phyloP scores from a whole-genome alignment of 306 rosid species.

The Vigna mungo region DNA sequence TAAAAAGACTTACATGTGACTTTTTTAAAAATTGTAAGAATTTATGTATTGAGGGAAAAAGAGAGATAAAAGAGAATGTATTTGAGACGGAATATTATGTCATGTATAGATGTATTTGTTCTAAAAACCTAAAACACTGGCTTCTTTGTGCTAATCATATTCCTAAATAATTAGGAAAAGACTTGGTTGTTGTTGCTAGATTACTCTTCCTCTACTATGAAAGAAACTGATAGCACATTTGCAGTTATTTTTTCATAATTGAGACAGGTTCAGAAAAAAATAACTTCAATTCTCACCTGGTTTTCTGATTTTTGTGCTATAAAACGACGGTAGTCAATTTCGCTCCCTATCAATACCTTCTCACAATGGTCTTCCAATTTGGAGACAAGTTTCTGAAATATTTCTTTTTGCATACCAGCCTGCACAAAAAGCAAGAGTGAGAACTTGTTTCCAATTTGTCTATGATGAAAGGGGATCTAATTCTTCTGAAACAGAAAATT shows the following conservation, averaged over 20 bases:
- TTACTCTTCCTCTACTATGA: constrained; percentile 6
- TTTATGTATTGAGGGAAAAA: background rate
- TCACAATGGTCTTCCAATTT: constrained; percentile 82
- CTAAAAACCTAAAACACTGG: background rate
- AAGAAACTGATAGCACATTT: constrained; percentile 9
- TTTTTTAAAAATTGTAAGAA: background rate
- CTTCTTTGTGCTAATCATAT: background rate
- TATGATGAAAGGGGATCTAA: background rate
- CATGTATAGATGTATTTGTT: background rate
- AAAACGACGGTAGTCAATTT: constrained; percentile 90
- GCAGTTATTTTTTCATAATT: constrained; percentile 16
- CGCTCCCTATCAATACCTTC: constrained; percentile 77
- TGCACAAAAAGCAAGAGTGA: constrained; percentile 45
- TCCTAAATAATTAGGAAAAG: background rate
- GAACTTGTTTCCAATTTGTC: constrained; percentile 26
- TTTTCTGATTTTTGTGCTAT: constrained; percentile 71
- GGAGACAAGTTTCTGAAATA: constrained; percentile 72
- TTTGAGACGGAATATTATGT: background rate
- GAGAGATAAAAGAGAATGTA: background rate
- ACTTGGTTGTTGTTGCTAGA: background rate
- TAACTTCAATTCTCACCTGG: constrained; percentile 56
- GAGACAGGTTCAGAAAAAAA: constrained; percentile 35
- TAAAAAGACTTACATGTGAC: background rate
- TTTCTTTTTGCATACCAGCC: constrained; percentile 90
- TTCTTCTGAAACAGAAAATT: constrained; percentile 37